A percentile compares a stretch with the other conserved stretches of the same genome.
phyloP scores from a whole-genome alignment of 441 rosid genomes.

The Jatropha podagrica region DNA sequence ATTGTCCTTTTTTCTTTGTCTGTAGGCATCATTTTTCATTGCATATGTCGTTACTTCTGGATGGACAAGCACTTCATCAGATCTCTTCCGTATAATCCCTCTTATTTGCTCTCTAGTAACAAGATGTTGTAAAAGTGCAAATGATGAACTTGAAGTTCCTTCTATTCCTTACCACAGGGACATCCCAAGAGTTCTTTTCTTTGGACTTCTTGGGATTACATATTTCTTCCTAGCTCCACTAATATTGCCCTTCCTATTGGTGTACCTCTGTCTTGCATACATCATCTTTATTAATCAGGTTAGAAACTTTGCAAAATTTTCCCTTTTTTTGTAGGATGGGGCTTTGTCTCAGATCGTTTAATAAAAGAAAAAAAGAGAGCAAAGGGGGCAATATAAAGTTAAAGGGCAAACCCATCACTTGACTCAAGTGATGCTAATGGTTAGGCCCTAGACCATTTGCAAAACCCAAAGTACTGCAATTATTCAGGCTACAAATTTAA shows the following conservation, averaged over 20 bases:
- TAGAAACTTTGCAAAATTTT: slow-evolving; percentile 14
- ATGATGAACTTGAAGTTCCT: slow-evolving; percentile 69
- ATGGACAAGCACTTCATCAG: slow-evolving; percentile 88
- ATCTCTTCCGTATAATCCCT: slow-evolving; percentile 84
- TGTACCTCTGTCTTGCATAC: slow-evolving; percentile 82
- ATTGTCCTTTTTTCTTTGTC: slow-evolving; percentile 17
- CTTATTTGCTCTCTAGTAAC: slow-evolving; percentile 51
- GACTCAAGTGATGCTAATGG: no score
- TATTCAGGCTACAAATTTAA: no score
- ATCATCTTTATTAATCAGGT: slow-evolving; percentile 91
- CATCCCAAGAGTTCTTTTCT: slow-evolving; percentile 82
- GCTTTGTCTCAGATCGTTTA: no score
- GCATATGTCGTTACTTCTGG: slow-evolving; percentile 98
- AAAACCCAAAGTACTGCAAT: no score
- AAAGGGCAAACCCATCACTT: no score
- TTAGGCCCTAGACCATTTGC: no score
- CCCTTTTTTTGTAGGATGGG: background rate
- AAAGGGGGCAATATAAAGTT: no score
- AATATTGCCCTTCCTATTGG: slow-evolving; percentile 87
- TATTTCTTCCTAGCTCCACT: slow-evolving; percentile 94
- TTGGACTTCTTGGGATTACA: slow-evolving; percentile 88
- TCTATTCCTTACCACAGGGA: slow-evolving; percentile 78
- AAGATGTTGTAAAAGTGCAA: slow-evolving; percentile 50
- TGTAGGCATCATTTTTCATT: slow-evolving; percentile 94
- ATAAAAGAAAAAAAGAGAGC: no score